phyloP scores from a whole-genome alignment of 2,329 filamentous ascomycete species.

The Dothiorella sarmentorum region DNA sequence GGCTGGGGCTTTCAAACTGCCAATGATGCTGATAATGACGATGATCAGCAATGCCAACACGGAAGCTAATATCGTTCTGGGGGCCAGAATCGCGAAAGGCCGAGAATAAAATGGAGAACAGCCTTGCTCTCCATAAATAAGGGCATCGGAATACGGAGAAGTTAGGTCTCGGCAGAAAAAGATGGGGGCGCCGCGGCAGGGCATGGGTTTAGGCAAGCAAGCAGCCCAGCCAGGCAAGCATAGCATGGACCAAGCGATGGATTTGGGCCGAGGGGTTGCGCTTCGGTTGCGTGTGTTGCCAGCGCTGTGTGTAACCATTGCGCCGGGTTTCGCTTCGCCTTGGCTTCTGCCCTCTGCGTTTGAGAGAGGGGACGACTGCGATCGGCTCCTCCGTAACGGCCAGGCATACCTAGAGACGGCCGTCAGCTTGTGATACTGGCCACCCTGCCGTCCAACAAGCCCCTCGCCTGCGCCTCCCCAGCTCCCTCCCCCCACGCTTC shows the following conservation, averaged over 20 bases:
- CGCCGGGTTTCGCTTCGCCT: slow-evolving; percentile 14
- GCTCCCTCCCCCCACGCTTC: neutral
- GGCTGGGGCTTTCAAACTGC: neutral
- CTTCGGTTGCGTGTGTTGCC: slow-evolving; percentile 14
- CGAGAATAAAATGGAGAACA: slow-evolving; percentile 2
- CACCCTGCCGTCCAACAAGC: neutral
- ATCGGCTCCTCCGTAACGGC: neutral
- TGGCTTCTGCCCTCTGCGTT: neutral
- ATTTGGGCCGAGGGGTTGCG: too few species aligned
- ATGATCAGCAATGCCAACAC: neutral
- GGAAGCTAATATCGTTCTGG: neutral
- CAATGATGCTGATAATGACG: neutral
- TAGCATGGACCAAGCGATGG: slow-evolving; percentile 2
- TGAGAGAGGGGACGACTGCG: neutral
- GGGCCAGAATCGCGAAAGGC: neutral
- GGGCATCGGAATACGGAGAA: slow-evolving; percentile 1
- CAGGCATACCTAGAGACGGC: neutral
- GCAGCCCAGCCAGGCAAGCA: neutral
- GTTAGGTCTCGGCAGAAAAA: neutral
- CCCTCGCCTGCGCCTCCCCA: neutral
- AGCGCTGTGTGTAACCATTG: slow-evolving; percentile 8
- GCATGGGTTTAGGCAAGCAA: neutral
- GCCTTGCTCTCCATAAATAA: neutral
- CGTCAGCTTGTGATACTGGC: neutral
- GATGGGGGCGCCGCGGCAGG: neutral